Evolutionary conservation across 2,329 filamentous ascomycete genomes (phyloP), one percentile per base, ranked within the genome.

Genomic region (Helminthosporium solani): DNA sequence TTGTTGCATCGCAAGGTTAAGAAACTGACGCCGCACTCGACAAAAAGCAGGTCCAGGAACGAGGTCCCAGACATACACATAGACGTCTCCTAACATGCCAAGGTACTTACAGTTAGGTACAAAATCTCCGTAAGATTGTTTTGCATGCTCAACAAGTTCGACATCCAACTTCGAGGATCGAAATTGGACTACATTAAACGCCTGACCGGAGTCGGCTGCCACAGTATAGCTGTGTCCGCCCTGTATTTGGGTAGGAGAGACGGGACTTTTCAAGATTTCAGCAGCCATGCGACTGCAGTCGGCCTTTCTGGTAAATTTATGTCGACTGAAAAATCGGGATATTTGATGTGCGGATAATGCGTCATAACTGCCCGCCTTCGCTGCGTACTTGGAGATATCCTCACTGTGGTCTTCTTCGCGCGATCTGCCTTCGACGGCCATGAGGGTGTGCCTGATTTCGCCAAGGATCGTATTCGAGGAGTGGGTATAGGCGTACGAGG

Each of bases 271-370:
- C 27, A 52, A 41, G 21, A 52, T 50, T 27, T 52, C 40, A 27
- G 49, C 43, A 30, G 49, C 49, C 28, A 52, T 23, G 42, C 46
- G 46, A 50, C 42, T 44, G 33, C 39, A 50, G n/a, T 50, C 46
- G 43, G 40, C 46, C n/a, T n/a, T n/a, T 46, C 43, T 52, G 42
- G 46, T 50, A 44, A 35, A 41, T 46, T 44, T 37, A 50, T 52
- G 49, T 15, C 27, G 39, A 38, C 49, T 52, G 42, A 52, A 49
- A 43, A 52, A 52, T 49, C 39, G 16, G 42, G 46, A 49, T 49
- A 52, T 49, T 49, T 52, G 42, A 31, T 41, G 35, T 46, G 49
- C 42, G 36, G 46, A 52, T 49, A 52, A 49, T 49, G 40, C 42
- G 28, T 52, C 46, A 52, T 52, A 52, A 49, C 42, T 49, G 42